Percentiles rank a stretch among this genome's conserved stretches.
Evolutionary conservation across 1,284 basidiomycete genomes (phyloP).

Genomic region (Moniliella sp.): DNA sequence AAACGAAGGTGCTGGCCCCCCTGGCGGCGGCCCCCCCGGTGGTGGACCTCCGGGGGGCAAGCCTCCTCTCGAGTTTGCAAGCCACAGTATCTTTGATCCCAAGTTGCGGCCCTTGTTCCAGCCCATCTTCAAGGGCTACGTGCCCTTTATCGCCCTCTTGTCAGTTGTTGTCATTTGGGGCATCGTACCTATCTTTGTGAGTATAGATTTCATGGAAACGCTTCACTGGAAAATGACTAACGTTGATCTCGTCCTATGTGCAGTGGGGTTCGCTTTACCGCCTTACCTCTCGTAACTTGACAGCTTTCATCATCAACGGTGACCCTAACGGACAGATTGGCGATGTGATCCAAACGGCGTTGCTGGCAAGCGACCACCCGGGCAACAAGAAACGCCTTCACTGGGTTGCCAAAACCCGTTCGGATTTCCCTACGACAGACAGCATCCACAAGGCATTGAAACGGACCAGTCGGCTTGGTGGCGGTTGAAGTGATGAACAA

Average conservation of each 20-base stretch:
- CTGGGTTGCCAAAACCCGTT: slow-evolving; percentile 7
- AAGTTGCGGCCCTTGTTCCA: slow-evolving; percentile 5
- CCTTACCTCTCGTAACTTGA: slow-evolving; percentile 9
- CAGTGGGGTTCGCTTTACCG: slow-evolving; percentile 24
- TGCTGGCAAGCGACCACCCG: slow-evolving; percentile 9
- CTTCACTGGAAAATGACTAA: not conserved
- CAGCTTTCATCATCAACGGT: slow-evolving; percentile 16
- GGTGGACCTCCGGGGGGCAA: too few relatives aligned
- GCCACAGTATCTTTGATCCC: slow-evolving; percentile 10
- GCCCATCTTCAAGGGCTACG: slow-evolving; percentile 9
- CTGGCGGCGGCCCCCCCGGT: too few relatives aligned
- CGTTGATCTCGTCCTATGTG: not conserved
- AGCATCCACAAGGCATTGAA: slow-evolving; percentile 10
- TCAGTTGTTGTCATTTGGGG: slow-evolving; percentile 12
- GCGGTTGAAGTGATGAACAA: slow-evolving; percentile 11
- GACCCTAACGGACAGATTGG: slow-evolving; percentile 14
- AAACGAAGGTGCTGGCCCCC: too few relatives aligned
- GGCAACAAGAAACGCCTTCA: slow-evolving; percentile 13
- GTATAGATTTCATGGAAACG: not conserved
- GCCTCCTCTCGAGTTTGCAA: not conserved
- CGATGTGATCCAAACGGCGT: slow-evolving; percentile 5
- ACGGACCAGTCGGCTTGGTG: slow-evolving; percentile 2
- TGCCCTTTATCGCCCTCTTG: slow-evolving; percentile 3
- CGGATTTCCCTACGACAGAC: slow-evolving; percentile 6
- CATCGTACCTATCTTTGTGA: slow-evolving; percentile 7